Evolutionary conservation across 2,329 filamentous ascomycete species (phyloP), one percentile per base, ranked within the genome.

Genomic region (Acephala macrosclerotiorum): DNA sequence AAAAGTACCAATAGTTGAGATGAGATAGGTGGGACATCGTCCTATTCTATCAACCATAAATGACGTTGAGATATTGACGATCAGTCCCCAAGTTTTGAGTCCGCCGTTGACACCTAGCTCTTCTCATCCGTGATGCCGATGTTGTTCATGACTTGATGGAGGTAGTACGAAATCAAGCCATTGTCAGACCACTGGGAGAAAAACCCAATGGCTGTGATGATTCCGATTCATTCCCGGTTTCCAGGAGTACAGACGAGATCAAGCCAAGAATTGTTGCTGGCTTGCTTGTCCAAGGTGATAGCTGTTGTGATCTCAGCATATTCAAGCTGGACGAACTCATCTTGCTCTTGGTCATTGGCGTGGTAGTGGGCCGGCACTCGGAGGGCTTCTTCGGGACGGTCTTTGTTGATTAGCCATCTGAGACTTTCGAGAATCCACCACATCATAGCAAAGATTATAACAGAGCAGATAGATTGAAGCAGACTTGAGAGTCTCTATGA

Each of bases 301-400:
- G 82, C 82, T 65, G 81, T 78, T 60, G 78, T 78, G 68, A 86
- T 86, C 70, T 86, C 84, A 4, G 77, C 73, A 63, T 81, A 81
- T 64, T 84, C 82, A 64, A 84, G 79, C 65, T 84, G 79, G 2
- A 85, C 82, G 26, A 80, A 26, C 3, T 12, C n/a, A 35, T 78
- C 79, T 58, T 77, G 73, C 47, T 73, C 68, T 64, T 85, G 79
- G 22, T 83, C 83, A 36, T 81, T 80, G 49, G 81, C 83, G 66
- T 87, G 84, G 61, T 84, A 83, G 29, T 85, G 81, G n/a, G 80
- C 79, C 2, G 89, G 81, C 1, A 87, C 79, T 1, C 75, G 74
- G 0, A 82, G 77, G 3, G 85, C 85, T 65, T 87, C 82, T 1
- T 86, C 80, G 60, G 82, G 79, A 25, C 82, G 78, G 53, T 83